Evolutionary conservation across 2,329 filamentous ascomycete species (phyloP), one percentile per base, ranked within the genome.

Genomic region (Exophiala oligosperma): DNA sequence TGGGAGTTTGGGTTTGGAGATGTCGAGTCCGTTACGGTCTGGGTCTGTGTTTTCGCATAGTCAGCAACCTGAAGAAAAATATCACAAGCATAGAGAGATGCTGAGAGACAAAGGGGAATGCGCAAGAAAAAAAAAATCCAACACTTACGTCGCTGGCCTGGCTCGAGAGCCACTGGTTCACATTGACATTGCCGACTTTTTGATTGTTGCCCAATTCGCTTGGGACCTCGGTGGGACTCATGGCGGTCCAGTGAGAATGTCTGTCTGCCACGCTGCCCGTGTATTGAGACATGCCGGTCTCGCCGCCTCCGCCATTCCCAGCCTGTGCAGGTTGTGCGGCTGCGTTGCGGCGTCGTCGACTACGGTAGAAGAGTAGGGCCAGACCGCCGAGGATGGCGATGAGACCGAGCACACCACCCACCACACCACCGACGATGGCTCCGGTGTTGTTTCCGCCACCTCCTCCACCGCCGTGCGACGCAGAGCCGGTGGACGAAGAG

Each of bases 401-500:
- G n/a, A 65, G 49, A 37, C 60, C 63, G 37, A 61, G 55, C 28
- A 65, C 56, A 21, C 63, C 66, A 21, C 66, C 66, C 7, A 67
- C 62, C 7, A 67, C 66, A 24, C 65, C 65, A 4, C 66, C 66
- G 4, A 65, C 64, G 37, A 68, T 68, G 23, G 66, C 58, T 7
- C 64, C 65, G 3, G 55, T 59, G 40, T 67, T 60, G 48, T 32
- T 53, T 26, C 43, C 43, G n/a, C 49, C 38, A 12, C 57, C 26
- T 32, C 43, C 24, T 8, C 6, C 17, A 47, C 37, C 2, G 26
- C 35, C 29, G 53, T 38, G 9, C 6, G 54, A 23, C 23, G 49
- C 37, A 5, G 55, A 21, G 5, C 52, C 32, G 11, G 46, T 38
- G 9, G 37, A 40, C 29, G 23, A 12, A 11, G 9, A 2, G 11